Evolutionary conservation across 1,139 yeast genomes (phyloP), one percentile per base, ranked within the genome.

Genomic region (Taiozyma onychis): DNA sequence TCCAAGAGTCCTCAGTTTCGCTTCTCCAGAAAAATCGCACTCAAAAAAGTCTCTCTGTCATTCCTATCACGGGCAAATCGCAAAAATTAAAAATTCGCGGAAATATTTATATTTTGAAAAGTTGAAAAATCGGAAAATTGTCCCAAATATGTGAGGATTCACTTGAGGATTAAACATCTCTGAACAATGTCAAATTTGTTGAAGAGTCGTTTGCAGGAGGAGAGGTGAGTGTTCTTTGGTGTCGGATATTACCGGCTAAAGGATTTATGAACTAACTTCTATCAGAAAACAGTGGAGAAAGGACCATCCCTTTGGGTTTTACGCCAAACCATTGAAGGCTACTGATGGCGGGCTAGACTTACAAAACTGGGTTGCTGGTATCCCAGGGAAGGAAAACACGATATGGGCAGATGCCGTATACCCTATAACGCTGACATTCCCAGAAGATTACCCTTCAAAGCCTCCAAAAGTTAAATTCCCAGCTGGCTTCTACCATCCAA

Each of bases 231-330:
- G 8, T 16, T n/a, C 7, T 14, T 34, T 13, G 8, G 16, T 57
- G 43, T 32, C 14, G 6, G 35, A 13, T 9, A 32, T 13, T n/a
- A n/a, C 37, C 3, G 7, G 37, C 21, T 34, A 14, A 13, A 3
- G 18, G 7, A 6, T 10, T 28, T 10, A 4, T 28, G 18, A 18
- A 28, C 32, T 28, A 28, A 28, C 16, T 30, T 30, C 2, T 4
- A 13, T 13, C 34, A 35, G 41, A 37, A 93, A 91, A 70, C 91
- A 87, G 67, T 93, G 99, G 99, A 82, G 99, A 60, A 93, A 90
- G 68, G 97, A 91, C 66, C 99, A 95, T 67, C 99, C 99, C 0
- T 93, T 90, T 69, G 99, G 99, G 4, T 93, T 93, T 69, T 90
- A 73, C 60, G 99, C 99, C 41, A 89, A 88, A 64, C 99, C 99